These are phyloP conservation scores for Fusarium napiforme DNA, from an alignment of 2,329 filamentous ascomycete species.

Conservation along the genomic window DNA sequence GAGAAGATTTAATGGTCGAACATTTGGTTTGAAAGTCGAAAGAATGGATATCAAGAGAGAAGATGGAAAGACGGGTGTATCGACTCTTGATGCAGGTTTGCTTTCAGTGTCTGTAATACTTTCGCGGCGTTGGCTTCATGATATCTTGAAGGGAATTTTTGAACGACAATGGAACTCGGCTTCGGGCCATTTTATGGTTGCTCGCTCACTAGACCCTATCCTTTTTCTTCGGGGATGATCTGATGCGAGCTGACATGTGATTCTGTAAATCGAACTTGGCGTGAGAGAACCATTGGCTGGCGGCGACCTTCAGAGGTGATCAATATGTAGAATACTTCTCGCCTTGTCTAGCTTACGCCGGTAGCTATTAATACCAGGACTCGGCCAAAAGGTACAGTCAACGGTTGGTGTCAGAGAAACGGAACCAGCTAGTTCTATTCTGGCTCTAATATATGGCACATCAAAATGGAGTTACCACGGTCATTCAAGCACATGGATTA, in stretches of 20 bases:
- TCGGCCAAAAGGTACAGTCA: background rate
- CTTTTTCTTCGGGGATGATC: background rate
- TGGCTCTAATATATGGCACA: too few species aligned
- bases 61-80: slow-evolving; percentile 2
- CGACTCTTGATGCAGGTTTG: slow-evolving; percentile 21
- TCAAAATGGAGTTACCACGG: background rate
- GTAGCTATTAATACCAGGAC: background rate
- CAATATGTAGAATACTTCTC: background rate
- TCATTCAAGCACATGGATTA: background rate
- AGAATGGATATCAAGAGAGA: slow-evolving; percentile 40
- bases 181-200: slow-evolving; percentile 20
- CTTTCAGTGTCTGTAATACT: slow-evolving; percentile 41
- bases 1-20: slow-evolving; percentile 5
- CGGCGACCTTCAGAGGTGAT: background rate
- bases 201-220: slow-evolving; percentile 13
- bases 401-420: background rate
- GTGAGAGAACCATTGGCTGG: background rate
- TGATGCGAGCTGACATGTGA: slow-evolving; percentile 9
- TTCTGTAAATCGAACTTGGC: background rate
- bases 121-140: slow-evolving; percentile 43
- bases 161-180: slow-evolving; percentile 21
- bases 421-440: background rate
- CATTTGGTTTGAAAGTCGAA: slow-evolving; percentile 18
- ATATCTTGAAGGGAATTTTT: slow-evolving; percentile 37
- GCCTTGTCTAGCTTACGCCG: background rate